phyloP scores from a whole-genome alignment of 768 basidiomycete genomes.

The Leucocoprinus leucothites region DNA sequence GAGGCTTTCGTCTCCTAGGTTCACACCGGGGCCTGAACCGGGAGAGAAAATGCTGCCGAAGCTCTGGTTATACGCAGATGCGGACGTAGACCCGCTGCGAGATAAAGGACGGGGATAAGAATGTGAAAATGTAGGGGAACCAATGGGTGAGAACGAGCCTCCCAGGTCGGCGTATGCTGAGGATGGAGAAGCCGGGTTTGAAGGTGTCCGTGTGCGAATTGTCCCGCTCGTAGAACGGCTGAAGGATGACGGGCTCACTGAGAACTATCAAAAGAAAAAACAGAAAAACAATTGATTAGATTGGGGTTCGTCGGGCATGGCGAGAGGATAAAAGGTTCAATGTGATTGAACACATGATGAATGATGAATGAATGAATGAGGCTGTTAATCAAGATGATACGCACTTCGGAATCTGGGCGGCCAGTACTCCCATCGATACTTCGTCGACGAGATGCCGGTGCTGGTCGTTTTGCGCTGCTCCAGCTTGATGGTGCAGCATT shows the following conservation, averaged over 20 bases:
- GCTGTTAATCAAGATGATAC: slow-evolving; percentile 16
- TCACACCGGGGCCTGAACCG: not conserved
- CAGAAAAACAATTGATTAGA: slow-evolving; percentile 8
- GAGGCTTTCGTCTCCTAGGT: slow-evolving; percentile 13
- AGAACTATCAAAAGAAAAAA: slow-evolving; percentile 4
- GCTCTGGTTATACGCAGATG: slow-evolving; percentile 6
- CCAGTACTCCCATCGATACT: slow-evolving; percentile 75
- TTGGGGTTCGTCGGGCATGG: not conserved
- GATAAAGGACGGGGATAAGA: slow-evolving; percentile 61
- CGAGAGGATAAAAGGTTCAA: not conserved
- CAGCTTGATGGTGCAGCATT: slow-evolving; percentile 69
- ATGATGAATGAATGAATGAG: not conserved
- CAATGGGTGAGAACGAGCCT: slow-evolving; percentile 29
- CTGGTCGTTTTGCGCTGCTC: slow-evolving; percentile 52
- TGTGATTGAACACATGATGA: not conserved
- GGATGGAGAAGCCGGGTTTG: slow-evolving; percentile 64
- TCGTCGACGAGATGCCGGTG: slow-evolving; percentile 63
- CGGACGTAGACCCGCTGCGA: slow-evolving; percentile 47
- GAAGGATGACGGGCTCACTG: slow-evolving; percentile 26
- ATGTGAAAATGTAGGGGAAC: slow-evolving; percentile 38
- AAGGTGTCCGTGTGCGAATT: slow-evolving; percentile 58
- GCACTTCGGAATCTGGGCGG: slow-evolving; percentile 62
- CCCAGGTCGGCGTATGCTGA: slow-evolving; percentile 21
- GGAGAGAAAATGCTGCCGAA: slow-evolving; percentile 19
- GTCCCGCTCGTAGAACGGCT: slow-evolving; percentile 38